phyloP scores from a whole-genome alignment of 2,329 filamentous ascomycete species.

The Colletotrichum gloeosporioides region DNA sequence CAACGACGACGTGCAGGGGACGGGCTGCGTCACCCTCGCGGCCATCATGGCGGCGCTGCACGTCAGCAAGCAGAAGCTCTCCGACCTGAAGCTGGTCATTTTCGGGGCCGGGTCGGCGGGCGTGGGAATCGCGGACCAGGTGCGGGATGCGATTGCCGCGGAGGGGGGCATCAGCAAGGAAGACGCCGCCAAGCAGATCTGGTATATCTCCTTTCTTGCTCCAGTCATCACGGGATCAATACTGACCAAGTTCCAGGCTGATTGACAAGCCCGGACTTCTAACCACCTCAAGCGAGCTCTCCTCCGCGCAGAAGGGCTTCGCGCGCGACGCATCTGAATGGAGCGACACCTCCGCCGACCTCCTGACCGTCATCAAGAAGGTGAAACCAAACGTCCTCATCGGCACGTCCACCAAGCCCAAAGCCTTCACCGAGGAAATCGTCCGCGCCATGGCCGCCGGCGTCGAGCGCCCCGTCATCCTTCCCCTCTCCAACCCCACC shows the following conservation, averaged over 20 bases:
- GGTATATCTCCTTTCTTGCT: constrained; percentile 47
- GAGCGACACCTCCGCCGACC: constrained; percentile 58
- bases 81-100: constrained; percentile 73
- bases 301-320: constrained; percentile 70
- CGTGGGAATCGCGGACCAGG: constrained; percentile 85
- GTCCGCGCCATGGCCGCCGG: constrained; percentile 78
- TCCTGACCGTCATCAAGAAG: constrained; percentile 71
- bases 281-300: constrained; percentile 66
- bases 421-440: constrained; percentile 76
- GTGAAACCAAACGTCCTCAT: constrained; percentile 83
- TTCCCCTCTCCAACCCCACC: constrained; percentile 88
- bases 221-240: fast-evolving
- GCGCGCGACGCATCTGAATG: constrained; percentile 70
- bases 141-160: constrained; percentile 77
- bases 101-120: constrained; percentile 86
- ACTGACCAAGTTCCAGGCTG: constrained; percentile 56
- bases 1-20: constrained; percentile 91
- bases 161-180: constrained; percentile 70
- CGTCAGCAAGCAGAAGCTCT: constrained; percentile 69
- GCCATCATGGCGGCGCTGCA: constrained; percentile 80
- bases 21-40: constrained; percentile 84
- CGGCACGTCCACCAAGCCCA: constrained; percentile 81
- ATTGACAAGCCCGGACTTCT: constrained; percentile 84
- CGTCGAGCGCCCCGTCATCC: constrained; percentile 74
- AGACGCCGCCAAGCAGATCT: constrained; percentile 83